These are phyloP conservation scores for Boletus barrowsii DNA, from an alignment of 768 basidiomycete genomes.

Conservation along the genomic window DNA sequence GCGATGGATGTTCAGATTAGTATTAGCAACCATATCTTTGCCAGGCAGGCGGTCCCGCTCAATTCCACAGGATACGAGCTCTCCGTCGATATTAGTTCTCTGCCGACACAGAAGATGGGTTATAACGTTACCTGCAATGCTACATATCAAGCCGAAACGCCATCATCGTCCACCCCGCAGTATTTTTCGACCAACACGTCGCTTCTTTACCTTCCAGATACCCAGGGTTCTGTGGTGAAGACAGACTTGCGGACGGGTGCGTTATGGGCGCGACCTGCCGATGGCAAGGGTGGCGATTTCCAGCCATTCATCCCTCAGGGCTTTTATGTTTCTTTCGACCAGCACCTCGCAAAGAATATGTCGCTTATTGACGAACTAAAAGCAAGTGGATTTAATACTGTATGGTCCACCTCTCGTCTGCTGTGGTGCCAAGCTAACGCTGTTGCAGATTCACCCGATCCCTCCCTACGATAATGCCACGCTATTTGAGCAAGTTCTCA, in stretches of 20 bases:
- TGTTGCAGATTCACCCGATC: constrained; percentile 64
- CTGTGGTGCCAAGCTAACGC: constrained; percentile 17
- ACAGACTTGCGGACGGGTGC: constrained; percentile 46
- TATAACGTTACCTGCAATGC: constrained; percentile 38
- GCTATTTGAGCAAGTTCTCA: constrained; percentile 19
- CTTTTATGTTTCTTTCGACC: constrained; percentile 64
- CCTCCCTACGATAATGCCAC: constrained; percentile 63
- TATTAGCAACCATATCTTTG: constrained; percentile 22
- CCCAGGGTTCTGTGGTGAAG: constrained; percentile 42
- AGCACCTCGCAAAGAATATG: constrained; percentile 51
- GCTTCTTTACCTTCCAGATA: constrained; percentile 42
- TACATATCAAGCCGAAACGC: constrained; percentile 12
- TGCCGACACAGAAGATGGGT: constrained; percentile 28
- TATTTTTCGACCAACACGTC: constrained; percentile 30
- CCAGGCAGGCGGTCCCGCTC: constrained; percentile 33
- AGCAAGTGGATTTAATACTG: constrained; percentile 45
- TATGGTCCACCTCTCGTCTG: not conserved
- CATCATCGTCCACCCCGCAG: constrained; percentile 12
- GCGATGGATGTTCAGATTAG: constrained; percentile 29
- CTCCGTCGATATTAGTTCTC: constrained; percentile 28
- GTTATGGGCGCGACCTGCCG: constrained; percentile 37
- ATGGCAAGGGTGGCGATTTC: constrained; percentile 20
- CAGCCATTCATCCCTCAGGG: constrained; percentile 62
- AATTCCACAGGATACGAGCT: constrained; percentile 37
- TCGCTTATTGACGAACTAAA: constrained; percentile 54